Conservation (phyloP, 2,329 filamentous ascomycete genomes). For the Xylariales sp. region DNA sequence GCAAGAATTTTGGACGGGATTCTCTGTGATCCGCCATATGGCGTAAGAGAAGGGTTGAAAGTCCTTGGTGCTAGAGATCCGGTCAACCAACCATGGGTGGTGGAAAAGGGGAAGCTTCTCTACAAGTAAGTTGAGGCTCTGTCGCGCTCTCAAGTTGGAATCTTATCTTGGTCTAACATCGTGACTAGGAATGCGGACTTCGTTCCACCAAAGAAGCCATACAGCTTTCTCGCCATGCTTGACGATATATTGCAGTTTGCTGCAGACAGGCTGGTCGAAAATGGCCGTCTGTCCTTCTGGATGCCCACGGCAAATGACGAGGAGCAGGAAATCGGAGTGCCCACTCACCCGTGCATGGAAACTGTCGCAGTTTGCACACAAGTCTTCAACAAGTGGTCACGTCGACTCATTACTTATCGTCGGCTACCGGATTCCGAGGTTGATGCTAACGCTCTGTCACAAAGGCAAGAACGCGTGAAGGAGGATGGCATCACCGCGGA, state of each 20-base stretch:
- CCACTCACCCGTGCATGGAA: slow-evolving; percentile 70
- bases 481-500: slow-evolving; percentile 46
- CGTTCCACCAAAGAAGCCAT: slow-evolving; percentile 84
- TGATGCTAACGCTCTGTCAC: slow-evolving; percentile 34
- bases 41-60: slow-evolving; percentile 84
- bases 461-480: slow-evolving; percentile 22
- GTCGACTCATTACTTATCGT: slow-evolving; percentile 81
- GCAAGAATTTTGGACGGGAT: slow-evolving; percentile 70
- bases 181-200: slow-evolving; percentile 56
- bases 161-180: not conserved
- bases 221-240: slow-evolving; percentile 86
- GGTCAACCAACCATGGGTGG: slow-evolving; percentile 52
- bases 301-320: slow-evolving; percentile 88
- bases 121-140: slow-evolving; percentile 53
- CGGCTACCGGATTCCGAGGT: slow-evolving; percentile 60
- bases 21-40: slow-evolving; percentile 93
- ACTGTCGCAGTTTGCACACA: slow-evolving; percentile 77
- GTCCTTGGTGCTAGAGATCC: slow-evolving; percentile 77
- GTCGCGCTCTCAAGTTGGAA: not conserved
- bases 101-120: slow-evolving; percentile 65
- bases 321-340: slow-evolving; percentile 70
- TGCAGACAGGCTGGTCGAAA: slow-evolving; percentile 68
- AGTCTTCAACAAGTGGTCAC: slow-evolving; percentile 88
- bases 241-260: slow-evolving; percentile 86
- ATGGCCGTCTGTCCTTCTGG: slow-evolving; percentile 87